Base-by-base conservation (phyloP, 805 yeast species). In the Ogataea haglerorum region DNA sequence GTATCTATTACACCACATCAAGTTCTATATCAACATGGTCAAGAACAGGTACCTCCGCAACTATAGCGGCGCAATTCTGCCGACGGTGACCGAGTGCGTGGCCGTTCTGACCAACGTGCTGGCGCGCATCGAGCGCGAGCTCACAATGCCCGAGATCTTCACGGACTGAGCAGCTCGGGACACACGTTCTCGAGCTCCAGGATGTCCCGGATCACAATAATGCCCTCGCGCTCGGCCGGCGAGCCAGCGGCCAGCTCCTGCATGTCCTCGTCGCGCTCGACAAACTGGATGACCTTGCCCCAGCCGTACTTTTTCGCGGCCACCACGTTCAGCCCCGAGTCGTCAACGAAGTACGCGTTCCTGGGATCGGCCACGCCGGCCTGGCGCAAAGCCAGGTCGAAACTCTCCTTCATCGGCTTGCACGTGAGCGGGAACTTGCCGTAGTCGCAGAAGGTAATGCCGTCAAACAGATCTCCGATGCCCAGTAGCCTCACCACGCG, bases 371-470 rank as follows among this genome's bases (percentile, higher is more conserved):
- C 58, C 9, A 77, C 76, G 17, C 83, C 82, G 22, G 95, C 82
- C 34, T 80, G 76, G 7, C 56, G 43, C 63, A 87, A 70, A n/a
- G 85, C 85, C 41, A 69, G 73, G 26, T 75, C 72, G 57, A 81
- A 91, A 53, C 82, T 79, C 39, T 65, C 69, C 14, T 69, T 65
- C 79, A 85, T 86, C n/a, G 99, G 99, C 65, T 91, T 91, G 66
- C 98, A 93, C 23, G 82, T 65, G 43, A 91, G 70, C 5, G 84
- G 82, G 40, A 77, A 79, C 36, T 68, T 56, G 35, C 78, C 68
- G 58, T 93, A 93, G 65, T 93, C 95, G 65, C 99, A 93, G 63
- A 69, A 91, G 1, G 97, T 88, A 51, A 93, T 73, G 0, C 99
- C 99, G 50, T 91, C 98, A 58, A 93, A 90, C 40, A 88, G 58